Conservation (phyloP, 768 basidiomycete genomes). For the Lentinula lateritia region DNA sequence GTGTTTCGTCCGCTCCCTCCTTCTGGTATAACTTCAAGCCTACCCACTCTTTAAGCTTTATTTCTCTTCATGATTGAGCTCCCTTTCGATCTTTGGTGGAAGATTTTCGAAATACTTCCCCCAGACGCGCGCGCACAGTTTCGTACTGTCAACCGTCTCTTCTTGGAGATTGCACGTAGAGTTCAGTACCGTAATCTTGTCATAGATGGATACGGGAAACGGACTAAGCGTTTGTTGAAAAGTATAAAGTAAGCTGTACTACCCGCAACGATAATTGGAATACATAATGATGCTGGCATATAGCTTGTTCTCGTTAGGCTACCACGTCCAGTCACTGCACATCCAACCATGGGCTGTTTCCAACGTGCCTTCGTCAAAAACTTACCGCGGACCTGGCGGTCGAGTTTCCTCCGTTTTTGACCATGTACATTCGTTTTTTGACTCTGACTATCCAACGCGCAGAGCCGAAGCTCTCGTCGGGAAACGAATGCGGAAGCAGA, state of each 20-base stretch:
- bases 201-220: constrained; percentile 21
- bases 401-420: constrained; percentile 1
- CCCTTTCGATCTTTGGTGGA: constrained; percentile 23
- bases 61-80: neutral
- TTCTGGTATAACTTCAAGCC: neutral
- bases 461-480: constrained; percentile 3
- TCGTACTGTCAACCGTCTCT: constrained; percentile 20
- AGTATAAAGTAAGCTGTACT: constrained; percentile 16
- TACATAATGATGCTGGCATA: neutral
- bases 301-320: constrained; percentile 23
- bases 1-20: neutral
- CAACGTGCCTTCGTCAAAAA: neutral
- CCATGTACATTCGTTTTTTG: neutral
- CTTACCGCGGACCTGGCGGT: neutral
- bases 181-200: constrained; percentile 16
- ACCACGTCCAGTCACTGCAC: constrained; percentile 26
- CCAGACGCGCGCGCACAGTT: constrained; percentile 15
- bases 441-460: neutral
- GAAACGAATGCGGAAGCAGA: constrained; percentile 32
- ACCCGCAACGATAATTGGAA: neutral
- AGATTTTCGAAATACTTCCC: constrained; percentile 21
- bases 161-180: constrained; percentile 22
- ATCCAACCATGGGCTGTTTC: constrained; percentile 36
- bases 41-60: neutral
- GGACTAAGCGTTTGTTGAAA: constrained; percentile 22